A percentile compares a stretch with the other conserved stretches of the same genome.
Conservation (phyloP, 306 rosid genomes). For the Vigna mungo region DNA sequence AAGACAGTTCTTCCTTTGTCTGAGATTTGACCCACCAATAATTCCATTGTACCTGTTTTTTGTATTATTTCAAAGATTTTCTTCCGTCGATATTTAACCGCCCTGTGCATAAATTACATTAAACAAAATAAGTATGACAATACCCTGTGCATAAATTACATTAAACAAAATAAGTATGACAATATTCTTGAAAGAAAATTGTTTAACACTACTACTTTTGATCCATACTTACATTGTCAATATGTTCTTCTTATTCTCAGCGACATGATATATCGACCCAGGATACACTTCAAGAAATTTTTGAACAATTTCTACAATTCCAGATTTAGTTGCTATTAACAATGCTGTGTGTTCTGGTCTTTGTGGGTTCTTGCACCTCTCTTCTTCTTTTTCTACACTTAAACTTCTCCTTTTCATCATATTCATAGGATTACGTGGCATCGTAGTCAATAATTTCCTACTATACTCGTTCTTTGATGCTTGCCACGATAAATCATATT, state of each 20-base stretch:
- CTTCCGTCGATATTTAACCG: conserved; percentile 14
- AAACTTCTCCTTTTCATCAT: neutral
- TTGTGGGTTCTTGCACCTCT: neutral
- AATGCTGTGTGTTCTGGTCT: neutral
- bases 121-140: neutral
- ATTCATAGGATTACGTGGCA: neutral
- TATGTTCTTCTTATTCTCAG: conserved; percentile 5
- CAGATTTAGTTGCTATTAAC: conserved; percentile 28
- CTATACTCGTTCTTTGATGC: neutral
- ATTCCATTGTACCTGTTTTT: neutral
- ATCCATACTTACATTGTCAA: neutral
- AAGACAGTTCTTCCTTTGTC: conserved; percentile 6
- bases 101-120: neutral
- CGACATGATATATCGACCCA: conserved; percentile 17
- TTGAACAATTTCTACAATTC: conserved; percentile 38
- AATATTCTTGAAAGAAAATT: no score
- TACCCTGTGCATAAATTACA: neutral
- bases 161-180: no score
- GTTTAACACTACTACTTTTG: no score
- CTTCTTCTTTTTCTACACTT: neutral
- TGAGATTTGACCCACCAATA: conserved; percentile 5
- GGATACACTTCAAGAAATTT: conserved; percentile 21
- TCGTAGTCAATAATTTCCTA: no score
- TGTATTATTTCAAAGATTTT: neutral
- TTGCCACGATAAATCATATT: conserved; percentile 29